Base-by-base conservation (phyloP, 345 rosid genomes). In the Dimocarpus longan region DNA sequence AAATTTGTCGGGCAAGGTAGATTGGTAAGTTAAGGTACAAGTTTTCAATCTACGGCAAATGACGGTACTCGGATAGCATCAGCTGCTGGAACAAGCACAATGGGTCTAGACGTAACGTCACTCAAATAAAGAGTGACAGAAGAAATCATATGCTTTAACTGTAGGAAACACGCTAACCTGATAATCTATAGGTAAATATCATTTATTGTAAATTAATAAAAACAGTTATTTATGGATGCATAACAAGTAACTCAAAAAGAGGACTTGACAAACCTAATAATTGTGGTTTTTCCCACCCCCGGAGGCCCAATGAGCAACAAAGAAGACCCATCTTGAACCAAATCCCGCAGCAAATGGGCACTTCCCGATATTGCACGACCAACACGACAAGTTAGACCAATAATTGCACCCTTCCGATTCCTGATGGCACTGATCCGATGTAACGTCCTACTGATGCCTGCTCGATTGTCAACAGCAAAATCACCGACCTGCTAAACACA, bases 361-460 rank as follows among this genome's bases (percentile, higher is more conserved):
- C 91, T 93, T 66, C 98, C 98, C 32, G 86, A 81, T 79, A 95
- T 90, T 43, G 94, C 97, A 66, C 94, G 85, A 76, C 98, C 98
- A 89, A 95, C 98, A 24, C 97, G 94, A 79, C 98, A 95, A 77
- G 98, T 95, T 79, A 95, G 87, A 57, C 98, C 98, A 71, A 95
- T 90, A 21, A 93, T 90, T 37, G 80, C 81, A 39, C 91, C 93
- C 68, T 88, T 90, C 56, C 98, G 86, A 63, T 93, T 95, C 86
- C 95, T 87, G 66, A 93, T 90, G 76, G 95, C 95, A 76, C 98
- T 95, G 70, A 95, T 92, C 48, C 98, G 93, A 57, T 93, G 98
- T 52, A 95, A 87, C 21, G 98, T 95, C 59, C 93, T 84, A 81
- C 98, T 89, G 39, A 95, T 95, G 79, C 98, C 98, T 4, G 97